Evolutionary conservation across 2,329 filamentous ascomycete species (phyloP), one percentile per base, ranked within the genome.

Genomic region (Pseudocercospora cruenta): DNA sequence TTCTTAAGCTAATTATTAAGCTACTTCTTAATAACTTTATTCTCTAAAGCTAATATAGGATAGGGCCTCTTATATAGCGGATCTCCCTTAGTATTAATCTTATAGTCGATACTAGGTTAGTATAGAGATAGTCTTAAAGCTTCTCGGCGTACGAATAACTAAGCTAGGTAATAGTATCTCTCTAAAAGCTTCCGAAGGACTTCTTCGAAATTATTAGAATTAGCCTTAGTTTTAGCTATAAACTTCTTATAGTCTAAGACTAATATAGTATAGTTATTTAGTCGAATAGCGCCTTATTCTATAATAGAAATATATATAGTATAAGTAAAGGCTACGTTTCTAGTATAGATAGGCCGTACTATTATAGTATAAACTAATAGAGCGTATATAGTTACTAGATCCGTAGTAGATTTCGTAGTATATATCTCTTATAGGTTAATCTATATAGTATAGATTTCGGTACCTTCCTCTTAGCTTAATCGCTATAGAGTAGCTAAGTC

Each of bases 31-130:
- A 61, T 6, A 1, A 49, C 58, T 19, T 61, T 51, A 19, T 51
- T 36, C 39, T 65, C 58, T 2, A 57, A 26, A 2, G n/a, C 10
- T 0, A 16, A 57, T 4, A 65, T 55, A 1, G 22, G 51, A 24
- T 61, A 61, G 2, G 24, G 49, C 2, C n/a, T 7, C 14, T 47
- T 49, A 58, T 28, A 63, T 10, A 51, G 61, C 1, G 24, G 53
- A 8, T 58, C 36, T 7, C 36, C 24, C 45, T 51, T 21, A 58
- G 61, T 33, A 5, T 31, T 51, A 28, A 63, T 63, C n/a, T 58
- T 28, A 28, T 63, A 49, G 21, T 63, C 53, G 5, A 47, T n/a
- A 2, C 19, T n/a, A 1, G n/a, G 33, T 8, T 21, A 33, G 21
- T 62, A 28, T 6, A 10, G 47, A 7, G 60, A 33, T 5, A 62